Conservation (phyloP, 495 filamentous ascomycete species). For the Clohesyomyces aquaticus region DNA sequence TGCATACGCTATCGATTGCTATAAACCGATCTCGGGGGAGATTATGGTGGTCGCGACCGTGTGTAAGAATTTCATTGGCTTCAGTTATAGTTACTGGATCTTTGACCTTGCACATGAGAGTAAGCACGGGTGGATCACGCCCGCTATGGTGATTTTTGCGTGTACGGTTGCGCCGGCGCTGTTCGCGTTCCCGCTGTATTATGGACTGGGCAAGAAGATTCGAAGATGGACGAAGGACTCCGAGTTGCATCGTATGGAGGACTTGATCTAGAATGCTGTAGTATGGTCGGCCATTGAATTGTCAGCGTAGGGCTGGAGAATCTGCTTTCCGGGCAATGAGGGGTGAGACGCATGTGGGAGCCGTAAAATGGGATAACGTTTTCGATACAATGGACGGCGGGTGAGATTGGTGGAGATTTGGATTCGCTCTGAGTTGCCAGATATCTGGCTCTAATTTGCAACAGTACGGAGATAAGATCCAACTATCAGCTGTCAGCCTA, state of each 20-base stretch:
- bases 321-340: not conserved
- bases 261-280: slow-evolving; percentile 23
- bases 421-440: too few species aligned
- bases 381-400: too few species aligned
- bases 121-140: slow-evolving; percentile 38
- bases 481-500: too few species aligned
- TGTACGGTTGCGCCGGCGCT: slow-evolving; percentile 31
- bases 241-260: slow-evolving; percentile 39
- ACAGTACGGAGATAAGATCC: too few species aligned
- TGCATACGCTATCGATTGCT: slow-evolving; percentile 64
- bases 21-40: slow-evolving; percentile 60
- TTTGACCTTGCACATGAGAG: slow-evolving; percentile 37
- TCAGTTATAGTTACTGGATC: slow-evolving; percentile 49
- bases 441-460: too few species aligned
- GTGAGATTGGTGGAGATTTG: too few species aligned
- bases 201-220: slow-evolving; percentile 41
- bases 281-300: too few species aligned
- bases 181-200: slow-evolving; percentile 40
- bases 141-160: slow-evolving; percentile 40
- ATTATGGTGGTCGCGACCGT: slow-evolving; percentile 71
- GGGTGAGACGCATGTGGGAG: not conserved
- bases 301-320: too few species aligned
- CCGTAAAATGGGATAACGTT: too few species aligned
- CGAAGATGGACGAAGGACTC: slow-evolving; percentile 41
- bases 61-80: slow-evolving; percentile 66